Evolutionary conservation across 73 alveolate species (phyloP), one percentile per base, ranked within the genome.

Genomic region (Tetrahymena borealis): DNA sequence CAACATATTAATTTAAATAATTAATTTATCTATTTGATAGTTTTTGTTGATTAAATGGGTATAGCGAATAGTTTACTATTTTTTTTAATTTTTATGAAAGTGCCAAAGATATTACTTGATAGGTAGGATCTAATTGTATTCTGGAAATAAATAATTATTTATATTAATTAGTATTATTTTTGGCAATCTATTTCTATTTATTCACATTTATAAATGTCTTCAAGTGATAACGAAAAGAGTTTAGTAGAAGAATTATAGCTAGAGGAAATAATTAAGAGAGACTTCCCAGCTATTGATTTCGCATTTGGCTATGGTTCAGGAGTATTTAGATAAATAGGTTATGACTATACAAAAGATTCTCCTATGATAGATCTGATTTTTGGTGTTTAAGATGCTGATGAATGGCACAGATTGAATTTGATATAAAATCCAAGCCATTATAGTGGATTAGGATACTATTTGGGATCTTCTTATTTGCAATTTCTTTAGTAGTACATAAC

Each of bases 281-380:
- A 60, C 28, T 60, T 93, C 4, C 95, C 95, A 2, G 38, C 16
- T 37, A 39, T 78, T 31, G 93, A 85, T 33, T 42, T 93, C n/a
- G 78, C 91, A 15, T 79, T 93, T 93, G 95, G 93, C 33, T 93
- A 93, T 85, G 95, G 95, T 16, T 93, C 95, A 32, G 95, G 93
- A 79, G 95, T 93, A 4, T 41, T 78, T 38, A 78, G 91, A 20
- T 93, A 93, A 93, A 38, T 78, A 24, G 78, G 91, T 93, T 85
- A 92, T 92, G 93, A 78, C 39, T 92, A 93, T 18, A 78, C 91
- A 32, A 38, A 93, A 39, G 40, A 93, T 9, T 79, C 60, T 28
- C 93, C 95, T 18, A 93, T 79, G 95, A 93, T 93, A 7, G 93
- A 93, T 85, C 38, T 93, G 36, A 93, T 93, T 31, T 40, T 93